Evolutionary conservation across 805 yeast species (phyloP).

Genomic region (Sugiyamaella marilandica): DNA sequence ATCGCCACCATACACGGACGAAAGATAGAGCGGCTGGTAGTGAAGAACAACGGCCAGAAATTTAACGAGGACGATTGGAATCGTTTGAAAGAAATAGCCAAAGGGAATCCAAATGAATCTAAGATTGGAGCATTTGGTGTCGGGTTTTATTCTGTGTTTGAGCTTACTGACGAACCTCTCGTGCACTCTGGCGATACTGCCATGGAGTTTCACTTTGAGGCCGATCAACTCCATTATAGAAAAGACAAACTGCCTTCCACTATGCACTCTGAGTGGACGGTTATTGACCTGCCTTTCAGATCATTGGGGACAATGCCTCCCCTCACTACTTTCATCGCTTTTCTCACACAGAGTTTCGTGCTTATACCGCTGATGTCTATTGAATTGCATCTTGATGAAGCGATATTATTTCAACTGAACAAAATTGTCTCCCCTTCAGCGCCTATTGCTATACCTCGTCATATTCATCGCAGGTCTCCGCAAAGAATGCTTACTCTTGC

Average conservation of each 20-base stretch:
- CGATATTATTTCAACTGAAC: slow-evolving; percentile 25
- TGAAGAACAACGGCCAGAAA: slow-evolving; percentile 34
- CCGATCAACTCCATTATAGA: slow-evolving; percentile 36
- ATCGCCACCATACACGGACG: slow-evolving; percentile 18
- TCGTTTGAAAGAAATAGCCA: slow-evolving; percentile 38
- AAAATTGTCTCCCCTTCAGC: slow-evolving; percentile 25
- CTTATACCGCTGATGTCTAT: slow-evolving; percentile 31
- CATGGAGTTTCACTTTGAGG: slow-evolving; percentile 35
- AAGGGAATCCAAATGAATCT: slow-evolving; percentile 40
- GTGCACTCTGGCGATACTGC: slow-evolving; percentile 43
- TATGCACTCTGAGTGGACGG: slow-evolving; percentile 29
- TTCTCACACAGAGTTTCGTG: slow-evolving; percentile 36
- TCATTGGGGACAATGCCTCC: slow-evolving; percentile 29
- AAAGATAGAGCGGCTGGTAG: slow-evolving; percentile 27
- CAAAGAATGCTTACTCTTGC: slow-evolving; percentile 25
- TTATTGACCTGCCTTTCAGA: slow-evolving; percentile 36
- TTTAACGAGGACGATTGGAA: slow-evolving; percentile 37
- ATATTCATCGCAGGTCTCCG: slow-evolving; percentile 24
- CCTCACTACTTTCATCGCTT: slow-evolving; percentile 33
- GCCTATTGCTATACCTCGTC: slow-evolving; percentile 23
- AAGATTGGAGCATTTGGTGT: slow-evolving; percentile 43
- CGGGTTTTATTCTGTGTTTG: slow-evolving; percentile 67
- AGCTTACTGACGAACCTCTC: slow-evolving; percentile 75
- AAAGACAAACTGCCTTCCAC: slow-evolving; percentile 21
- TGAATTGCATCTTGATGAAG: slow-evolving; percentile 28